Evolutionary conservation across 345 rosid species (phyloP), one percentile per base, ranked within the genome.

Genomic region (Firmiana major): DNA sequence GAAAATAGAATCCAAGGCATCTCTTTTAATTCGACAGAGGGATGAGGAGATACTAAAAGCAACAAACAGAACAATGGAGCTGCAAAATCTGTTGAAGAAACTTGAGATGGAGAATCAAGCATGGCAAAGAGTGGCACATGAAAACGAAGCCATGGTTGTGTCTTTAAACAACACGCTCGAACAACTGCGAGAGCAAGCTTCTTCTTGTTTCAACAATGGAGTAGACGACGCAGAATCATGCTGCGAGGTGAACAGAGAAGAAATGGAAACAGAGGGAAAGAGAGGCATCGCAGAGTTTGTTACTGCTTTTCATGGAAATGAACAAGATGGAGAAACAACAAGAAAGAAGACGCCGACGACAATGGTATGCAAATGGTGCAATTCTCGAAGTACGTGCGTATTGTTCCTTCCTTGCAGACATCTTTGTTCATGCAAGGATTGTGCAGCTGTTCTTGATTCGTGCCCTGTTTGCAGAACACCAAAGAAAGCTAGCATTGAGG

Each of bases 361-460:
- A 12, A 16, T 73, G 80, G 19, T 81, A 36, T 95, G 99, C 77
- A 84, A 34, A 83, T 78, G 84, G 71, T 95, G 99, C 57, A 81
- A 84, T 16, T 57, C 81, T 83, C 79, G 81, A 63, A 78, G 19
- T 71, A 80, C 94, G 84, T 85, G 92, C 64, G 86, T 95, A 31
- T 76, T 95, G 89, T 90, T 95, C 80, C 86, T 95, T 78, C 99
- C 99, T 64, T 95, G 99, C 79, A 88, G 97, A 81, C 99, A 95
- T 81, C 91, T 95, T 26, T 92, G 93, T 82, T 82, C 94, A 45
- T 95, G 99, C 80, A 82, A 77, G 45, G 78, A 69, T 7, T 95
- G 99, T 53, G 93, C 86, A 36, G 82, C 76, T 13, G 76, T 85
- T 63, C 87, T 92, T 60, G 88, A 81, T 79, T 75, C 79, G 45